Base-by-base conservation (phyloP, 2,329 filamentous ascomycete genomes). In the Fusarium sp. region DNA sequence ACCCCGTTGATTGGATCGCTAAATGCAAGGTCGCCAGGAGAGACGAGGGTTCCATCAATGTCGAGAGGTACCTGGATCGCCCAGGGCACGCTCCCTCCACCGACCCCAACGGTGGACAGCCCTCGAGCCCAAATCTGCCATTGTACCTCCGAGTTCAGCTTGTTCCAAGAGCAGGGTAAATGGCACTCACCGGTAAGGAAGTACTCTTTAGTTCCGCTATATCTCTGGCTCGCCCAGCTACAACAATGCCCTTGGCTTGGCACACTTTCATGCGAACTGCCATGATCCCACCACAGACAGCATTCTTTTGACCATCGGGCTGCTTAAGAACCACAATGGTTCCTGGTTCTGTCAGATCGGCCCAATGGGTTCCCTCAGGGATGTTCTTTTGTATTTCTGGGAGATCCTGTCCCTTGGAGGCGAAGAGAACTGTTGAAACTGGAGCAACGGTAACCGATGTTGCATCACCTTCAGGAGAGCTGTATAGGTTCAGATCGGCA, bases 221-320 rank as follows among this genome's bases (percentile, higher is more conserved):
- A 82, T 95, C 93, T 69, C 93, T 86, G 11, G 92, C 88, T 44
- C 92, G 84, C 2, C 93, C 93, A 74, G 90, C 87, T 13, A 94
- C 90, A n/a, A 94, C 83, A 17, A 92, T 87, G 6, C 87, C 92
- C 73, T 85, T 84, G 24, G 88, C 89, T 20, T 89, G 88, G 17
- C 91, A 85, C 20, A 87, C 80, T 76, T 90, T 90, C 87, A 94
- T 92, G 26, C 93, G 86, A 36, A 88, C 84, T 10, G 91, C 93
- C 88, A 94, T 93, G 73, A 95, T 93, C 24, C 93, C 93, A n/a
- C 93, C 93, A 11, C 93, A 87, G 13, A 93, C 87, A 11, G 93
- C 93, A 81, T 93, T 94, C 58, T 86, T 87, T 79, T 94, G 92
- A 2, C 85, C 86, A 1, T 84, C 77, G 0, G 92, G 91, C 77